Conservation (phyloP, 768 basidiomycete species). For the Lactarius deliciosus region DNA sequence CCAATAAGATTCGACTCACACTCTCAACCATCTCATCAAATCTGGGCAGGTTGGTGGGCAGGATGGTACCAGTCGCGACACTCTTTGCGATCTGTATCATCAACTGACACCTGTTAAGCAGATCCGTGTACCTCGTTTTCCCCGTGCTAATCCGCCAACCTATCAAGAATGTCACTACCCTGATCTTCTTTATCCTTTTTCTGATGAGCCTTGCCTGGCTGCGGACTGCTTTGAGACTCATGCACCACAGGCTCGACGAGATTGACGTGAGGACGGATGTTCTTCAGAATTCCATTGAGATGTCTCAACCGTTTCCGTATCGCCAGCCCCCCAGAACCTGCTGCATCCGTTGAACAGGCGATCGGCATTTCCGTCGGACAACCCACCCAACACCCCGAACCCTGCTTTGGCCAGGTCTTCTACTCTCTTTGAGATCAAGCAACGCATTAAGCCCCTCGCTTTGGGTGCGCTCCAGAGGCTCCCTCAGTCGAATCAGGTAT, state of each 20-base stretch:
- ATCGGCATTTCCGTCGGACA: too few species aligned
- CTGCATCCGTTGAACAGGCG: neutral
- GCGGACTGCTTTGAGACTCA: constrained; percentile 5
- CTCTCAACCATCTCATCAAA: neutral
- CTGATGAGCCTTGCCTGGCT: neutral
- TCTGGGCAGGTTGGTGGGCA: neutral
- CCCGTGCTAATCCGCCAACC: neutral
- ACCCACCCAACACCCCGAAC: neutral
- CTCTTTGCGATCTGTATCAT: neutral
- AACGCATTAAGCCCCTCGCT: neutral
- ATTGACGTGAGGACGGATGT: neutral
- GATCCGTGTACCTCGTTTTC: constrained; percentile 3
- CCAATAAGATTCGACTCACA: too few species aligned
- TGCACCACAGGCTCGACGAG: neutral
- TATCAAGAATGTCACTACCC: neutral
- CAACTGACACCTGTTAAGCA: neutral
- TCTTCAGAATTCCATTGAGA: constrained; percentile 8
- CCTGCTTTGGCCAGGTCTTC: neutral
- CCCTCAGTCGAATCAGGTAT: constrained; percentile 9
- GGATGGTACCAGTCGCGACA: neutral
- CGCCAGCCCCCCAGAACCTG: too few species aligned
- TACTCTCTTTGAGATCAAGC: constrained; percentile 14
- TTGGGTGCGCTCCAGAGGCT: constrained; percentile 1
- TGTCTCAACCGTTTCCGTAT: neutral
- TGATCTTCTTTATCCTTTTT: constrained; percentile 1